phyloP scores from a whole-genome alignment of 2,329 filamentous ascomycete species.

The Verticillium longisporum region DNA sequence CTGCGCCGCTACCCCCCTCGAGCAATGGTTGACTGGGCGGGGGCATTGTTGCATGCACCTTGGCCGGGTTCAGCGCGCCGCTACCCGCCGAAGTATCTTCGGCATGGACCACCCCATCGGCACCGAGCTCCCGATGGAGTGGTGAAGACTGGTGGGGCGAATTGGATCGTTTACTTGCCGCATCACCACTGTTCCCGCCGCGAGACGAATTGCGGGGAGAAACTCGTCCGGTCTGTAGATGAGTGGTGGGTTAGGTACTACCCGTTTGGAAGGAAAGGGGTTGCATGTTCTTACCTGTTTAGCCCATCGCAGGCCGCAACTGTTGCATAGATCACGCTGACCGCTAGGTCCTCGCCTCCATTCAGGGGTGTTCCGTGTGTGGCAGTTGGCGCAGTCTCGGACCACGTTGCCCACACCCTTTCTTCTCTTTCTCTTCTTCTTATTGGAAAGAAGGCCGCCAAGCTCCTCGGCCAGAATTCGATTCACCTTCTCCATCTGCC shows the following conservation, averaged over 20 bases:
- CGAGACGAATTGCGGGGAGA: constrained; percentile 53
- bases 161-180: constrained; percentile 46
- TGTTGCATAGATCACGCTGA: constrained; percentile 90
- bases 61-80: constrained; percentile 7
- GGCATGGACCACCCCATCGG: neutral
- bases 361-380: constrained; percentile 83
- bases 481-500: constrained; percentile 91
- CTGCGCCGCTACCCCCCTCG: constrained; percentile 28
- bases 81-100: neutral
- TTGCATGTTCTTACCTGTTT: constrained; percentile 72
- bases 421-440: constrained; percentile 90
- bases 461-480: constrained; percentile 80
- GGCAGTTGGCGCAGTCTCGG: constrained; percentile 88
- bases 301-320: constrained; percentile 88
- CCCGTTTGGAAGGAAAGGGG: constrained; percentile 67
- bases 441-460: constrained; percentile 70
- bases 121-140: constrained; percentile 25
- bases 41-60: constrained; percentile 27
- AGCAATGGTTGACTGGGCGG: constrained; percentile 41
- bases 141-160: constrained; percentile 48
- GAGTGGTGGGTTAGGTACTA: constrained; percentile 95
- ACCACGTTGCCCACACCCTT: constrained; percentile 77
- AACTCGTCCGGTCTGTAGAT: constrained; percentile 52
- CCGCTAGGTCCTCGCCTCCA: constrained; percentile 91
- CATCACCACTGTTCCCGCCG: constrained; percentile 37